Evolutionary conservation across 257 asterid species (phyloP), one percentile per base, ranked within the genome.

Genomic region (Phtheirospermum japonicum): DNA sequence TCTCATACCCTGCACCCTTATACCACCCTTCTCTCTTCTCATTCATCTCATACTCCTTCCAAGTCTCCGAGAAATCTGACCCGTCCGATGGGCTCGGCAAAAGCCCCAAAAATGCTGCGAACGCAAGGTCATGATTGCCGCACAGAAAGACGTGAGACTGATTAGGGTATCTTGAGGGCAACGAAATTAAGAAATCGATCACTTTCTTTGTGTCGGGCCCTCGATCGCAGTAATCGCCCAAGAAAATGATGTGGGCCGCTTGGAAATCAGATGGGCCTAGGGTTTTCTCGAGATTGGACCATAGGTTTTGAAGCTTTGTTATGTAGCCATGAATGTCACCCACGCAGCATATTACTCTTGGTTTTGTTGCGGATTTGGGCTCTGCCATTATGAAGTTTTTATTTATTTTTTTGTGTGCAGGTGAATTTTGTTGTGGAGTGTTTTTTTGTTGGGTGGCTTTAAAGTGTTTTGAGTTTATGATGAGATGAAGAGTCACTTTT

Each of bases 221-320:
- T 53, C 98, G 77, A 48, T 92, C 98, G 67, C 98, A 89, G 6
- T 89, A 92, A 82, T 92, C 96, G 18, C 99, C 99, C 78, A 92
- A 65, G 89, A 92, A 92, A 65, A 92, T 79, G 23, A 89, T 19
- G 2, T 73, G 83, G 36, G 98, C 95, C 2, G 95, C 56, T 30
- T 73, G 62, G 75, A 92, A 92, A 76, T 85, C 95, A 18, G 88
- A 69, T 18, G 87, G 78, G 77, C 45, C 74, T 0, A 81, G n/a
- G 11, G 77, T 32, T 65, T 60, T 67, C 76, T 86, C 93, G 18
- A 92, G 95, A 70, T 92, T 92, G 26, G 83, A 74, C 97, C 98
- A 92, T 7, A 88, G 65, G 33, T 79, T 83, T 31, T 75, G 80
- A 14, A 92, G 93, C 80, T 92, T 92, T 28, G 72, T 14, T 56